Conservation (phyloP, 2,329 filamentous ascomycete genomes). For the Zymoseptoria brevis region DNA sequence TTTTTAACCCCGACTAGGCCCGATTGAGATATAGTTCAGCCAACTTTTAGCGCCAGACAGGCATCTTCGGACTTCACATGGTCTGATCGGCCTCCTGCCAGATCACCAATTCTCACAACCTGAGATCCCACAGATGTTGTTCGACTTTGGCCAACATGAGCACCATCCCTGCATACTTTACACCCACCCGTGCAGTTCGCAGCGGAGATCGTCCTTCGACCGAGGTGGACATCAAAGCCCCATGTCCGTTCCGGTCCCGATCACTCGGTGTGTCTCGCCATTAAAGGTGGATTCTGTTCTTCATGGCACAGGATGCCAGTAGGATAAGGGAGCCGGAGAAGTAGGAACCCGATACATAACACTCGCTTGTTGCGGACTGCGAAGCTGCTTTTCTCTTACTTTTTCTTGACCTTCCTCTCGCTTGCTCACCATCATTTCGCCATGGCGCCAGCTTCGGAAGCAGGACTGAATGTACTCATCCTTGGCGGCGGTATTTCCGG, state of each 20-base stretch:
- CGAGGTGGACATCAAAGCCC: not conserved
- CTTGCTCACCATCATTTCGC: not conserved
- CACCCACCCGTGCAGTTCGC: not conserved
- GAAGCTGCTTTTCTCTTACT: not conserved
- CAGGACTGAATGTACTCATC: slow-evolving; percentile 38
- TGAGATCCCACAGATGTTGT: not conserved
- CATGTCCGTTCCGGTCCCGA: not conserved
- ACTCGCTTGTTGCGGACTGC: not conserved
- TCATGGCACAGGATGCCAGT: not conserved
- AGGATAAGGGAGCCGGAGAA: not conserved
- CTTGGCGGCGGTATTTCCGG: slow-evolving; percentile 47
- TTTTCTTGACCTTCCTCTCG: not conserved
- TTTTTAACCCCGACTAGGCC: not conserved
- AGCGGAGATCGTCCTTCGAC: not conserved
- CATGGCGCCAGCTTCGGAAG: slow-evolving; percentile 25
- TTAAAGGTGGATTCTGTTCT: not conserved
- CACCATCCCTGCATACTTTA: not conserved
- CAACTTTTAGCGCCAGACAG: not conserved
- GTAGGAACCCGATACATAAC: not conserved
- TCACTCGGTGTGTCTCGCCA: not conserved
- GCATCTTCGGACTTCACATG: not conserved
- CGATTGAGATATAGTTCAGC: not conserved
- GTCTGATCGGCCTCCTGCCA: not conserved
- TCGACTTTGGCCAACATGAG: not conserved
- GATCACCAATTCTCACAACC: not conserved